These are phyloP conservation scores for Fragaria vesca DNA, from an alignment of 306 rosid genomes.

Conservation along the genomic window DNA sequence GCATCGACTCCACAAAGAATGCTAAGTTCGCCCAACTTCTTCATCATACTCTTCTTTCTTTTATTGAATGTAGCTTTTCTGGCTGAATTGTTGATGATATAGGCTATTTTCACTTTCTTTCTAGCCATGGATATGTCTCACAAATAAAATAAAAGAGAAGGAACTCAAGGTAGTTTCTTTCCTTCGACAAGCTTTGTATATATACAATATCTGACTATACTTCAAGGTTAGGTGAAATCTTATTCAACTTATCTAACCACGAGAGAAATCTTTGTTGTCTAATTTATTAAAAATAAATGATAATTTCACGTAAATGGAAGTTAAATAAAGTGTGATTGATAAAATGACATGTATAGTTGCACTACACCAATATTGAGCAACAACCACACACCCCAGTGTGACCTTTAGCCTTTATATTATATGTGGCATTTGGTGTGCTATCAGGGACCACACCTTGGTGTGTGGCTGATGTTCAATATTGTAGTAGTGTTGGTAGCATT, in stretches of 20 bases:
- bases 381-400: no score
- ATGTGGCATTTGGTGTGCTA: no score
- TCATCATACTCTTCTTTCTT: slow-evolving; percentile 25
- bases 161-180: not conserved
- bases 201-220: not conserved
- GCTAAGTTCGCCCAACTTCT: slow-evolving; percentile 30
- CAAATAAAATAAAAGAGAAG: not conserved
- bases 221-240: not conserved
- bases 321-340: not conserved
- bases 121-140: slow-evolving; percentile 22
- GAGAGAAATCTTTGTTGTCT: not conserved
- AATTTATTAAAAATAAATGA: not conserved
- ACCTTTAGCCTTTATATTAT: no score
- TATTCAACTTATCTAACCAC: not conserved
- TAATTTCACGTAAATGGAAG: not conserved
- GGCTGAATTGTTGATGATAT: slow-evolving; percentile 16
- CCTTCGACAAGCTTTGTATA: not conserved
- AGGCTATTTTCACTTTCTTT: slow-evolving; percentile 19
- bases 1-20: slow-evolving; percentile 27
- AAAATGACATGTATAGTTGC: not conserved
- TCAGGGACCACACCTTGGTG: no score
- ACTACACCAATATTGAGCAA: no score
- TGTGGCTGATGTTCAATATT: not conserved
- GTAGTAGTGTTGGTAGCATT: no score
- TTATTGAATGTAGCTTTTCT: slow-evolving; percentile 34